A percentile compares a stretch with the other conserved stretches of the same genome.
These are phyloP conservation scores for Fistulina hepatica DNA, from an alignment of 1,284 basidiomycete species.

Conservation along the genomic window DNA sequence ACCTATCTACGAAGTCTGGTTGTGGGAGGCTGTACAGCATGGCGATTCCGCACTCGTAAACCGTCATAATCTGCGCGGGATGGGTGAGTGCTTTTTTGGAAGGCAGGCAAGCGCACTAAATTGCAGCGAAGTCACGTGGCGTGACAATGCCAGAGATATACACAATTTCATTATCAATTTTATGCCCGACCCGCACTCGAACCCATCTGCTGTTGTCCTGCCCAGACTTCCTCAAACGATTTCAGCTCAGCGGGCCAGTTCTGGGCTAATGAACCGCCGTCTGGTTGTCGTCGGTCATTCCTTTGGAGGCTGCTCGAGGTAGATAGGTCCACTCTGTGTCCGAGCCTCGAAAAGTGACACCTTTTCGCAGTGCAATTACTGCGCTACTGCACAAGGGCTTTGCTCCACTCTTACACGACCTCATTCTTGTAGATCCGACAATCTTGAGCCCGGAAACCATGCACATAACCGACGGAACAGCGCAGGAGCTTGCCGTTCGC, in stretches of 20 bases:
- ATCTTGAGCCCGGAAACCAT: constrained; percentile 27
- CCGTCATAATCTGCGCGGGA: constrained; percentile 35
- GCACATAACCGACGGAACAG: constrained; percentile 6
- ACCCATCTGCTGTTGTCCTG: constrained; percentile 23
- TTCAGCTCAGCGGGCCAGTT: constrained; percentile 23
- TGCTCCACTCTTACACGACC: constrained; percentile 49
- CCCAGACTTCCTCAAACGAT: constrained; percentile 42
- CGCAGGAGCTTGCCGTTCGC: constrained; percentile 23
- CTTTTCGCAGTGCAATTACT: constrained; percentile 38
- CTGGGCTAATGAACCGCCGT: constrained; percentile 36
- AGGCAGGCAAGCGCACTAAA: neutral
- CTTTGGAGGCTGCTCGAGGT: constrained; percentile 27
- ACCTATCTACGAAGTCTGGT: constrained; percentile 20
- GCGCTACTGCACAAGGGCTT: constrained; percentile 43
- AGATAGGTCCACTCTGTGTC: constrained; percentile 2
- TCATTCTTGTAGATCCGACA: constrained; percentile 78
- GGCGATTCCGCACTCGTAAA: constrained; percentile 69
- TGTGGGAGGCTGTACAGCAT: constrained; percentile 68
- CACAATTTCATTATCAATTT: constrained; percentile 56
- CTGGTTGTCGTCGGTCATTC: constrained; percentile 74
- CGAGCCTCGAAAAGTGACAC: constrained; percentile 1
- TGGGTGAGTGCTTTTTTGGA: constrained; percentile 13
- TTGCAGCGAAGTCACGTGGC: constrained; percentile 47
- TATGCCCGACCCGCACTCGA: constrained; percentile 37
- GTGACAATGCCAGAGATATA: constrained; percentile 63